Evolutionary conservation across 768 basidiomycete genomes (phyloP), one percentile per base, ranked within the genome.

Genomic region (Lentinula boryana): DNA sequence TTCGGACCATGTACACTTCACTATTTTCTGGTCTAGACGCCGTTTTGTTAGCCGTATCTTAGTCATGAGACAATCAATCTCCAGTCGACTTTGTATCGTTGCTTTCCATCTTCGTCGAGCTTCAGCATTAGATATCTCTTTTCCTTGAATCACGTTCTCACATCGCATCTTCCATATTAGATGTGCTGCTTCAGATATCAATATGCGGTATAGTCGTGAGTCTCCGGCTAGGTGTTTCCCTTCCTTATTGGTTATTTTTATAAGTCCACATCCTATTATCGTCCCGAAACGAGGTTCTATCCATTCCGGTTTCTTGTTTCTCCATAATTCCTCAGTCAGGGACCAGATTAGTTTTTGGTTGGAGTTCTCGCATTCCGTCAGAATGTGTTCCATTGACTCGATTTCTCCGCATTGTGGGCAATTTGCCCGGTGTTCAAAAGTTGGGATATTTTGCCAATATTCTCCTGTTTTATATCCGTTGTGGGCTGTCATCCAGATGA

Each of bases 91-190:
- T n/a, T n/a, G n/a, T n/a, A n/a, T n/a, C n/a, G n/a, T n/a, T n/a
- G n/a, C n/a, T n/a, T n/a, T n/a, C n/a, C n/a, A n/a, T n/a, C n/a
- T n/a, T n/a, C n/a, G n/a, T n/a, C n/a, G n/a, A n/a, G n/a, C n/a
- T n/a, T n/a, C n/a, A n/a, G n/a, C n/a, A n/a, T n/a, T n/a, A n/a
- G n/a, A n/a, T n/a, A n/a, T n/a, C n/a, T n/a, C 21, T 31, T 51
- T 51, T 5, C 27, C 49, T 23, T 51, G 21, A 6, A 71, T 72
- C 23, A 61, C 63, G 63, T 67, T 66, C 13, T 68, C 63, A 38
- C 68, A 70, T n/a, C 72, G 36, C 6, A 69, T 16, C n/a, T 64
- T 64, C 73, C 72, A 74, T 5, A 72, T 73, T 1, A 69, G 64
- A 58, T 72, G 63, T 1, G 70, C 63, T 0, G 68, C 62, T 61